Base-by-base conservation (phyloP, 2,329 filamentous ascomycete genomes). In the Pezicula neosporulosa region DNA sequence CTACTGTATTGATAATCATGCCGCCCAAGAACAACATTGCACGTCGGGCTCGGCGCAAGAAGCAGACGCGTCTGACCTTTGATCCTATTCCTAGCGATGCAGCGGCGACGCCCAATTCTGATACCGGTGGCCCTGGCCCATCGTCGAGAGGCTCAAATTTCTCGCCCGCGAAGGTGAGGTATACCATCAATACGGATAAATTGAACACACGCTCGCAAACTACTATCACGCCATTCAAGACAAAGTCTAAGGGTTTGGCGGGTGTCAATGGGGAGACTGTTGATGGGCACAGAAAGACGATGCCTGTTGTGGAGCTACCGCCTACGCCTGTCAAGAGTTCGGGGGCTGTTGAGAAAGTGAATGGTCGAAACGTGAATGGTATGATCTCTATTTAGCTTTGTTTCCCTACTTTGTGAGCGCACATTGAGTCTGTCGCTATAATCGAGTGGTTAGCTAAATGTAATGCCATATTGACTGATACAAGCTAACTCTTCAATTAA, bases 1-100 rank as follows among this genome's bases (percentile, higher is more conserved):
- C n/a, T n/a, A n/a, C 21, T 21, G 21, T 5, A 30, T 12, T 7
- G 2, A 30, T 30, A 30, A 30, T 12, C 6, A 44, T 44, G 42
- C 42, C 42, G 4, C 42, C 42, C 10, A 12, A 12, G 16, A 44
- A n/a, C 1, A 64, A 62, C 39, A 35, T 61, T 18, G 48, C 56
- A 38, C 59, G 57, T 19, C 58, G 56, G 49, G 49, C 59, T 4
- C 56, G 56, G 3, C 57, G 56, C 21, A 63, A 61, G 43, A 52
- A 54, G 18, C 64, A 66, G 46, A 66, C 63, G 9, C 56, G 56
- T 10, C 51, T 66, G 18, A 60, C 56, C 0, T 66, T 66, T 42
- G 60, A 63, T 44, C 53, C 59, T 28, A 24, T 59, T 8, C 12
- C 19, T 28, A 16, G 41, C 55, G 30, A 44, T 8, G 27, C 9